A percentile compares a stretch with the other conserved stretches of the same genome.
Conservation (phyloP, 139 green algal genomes). For the Diplosphaera chodatii region DNA sequence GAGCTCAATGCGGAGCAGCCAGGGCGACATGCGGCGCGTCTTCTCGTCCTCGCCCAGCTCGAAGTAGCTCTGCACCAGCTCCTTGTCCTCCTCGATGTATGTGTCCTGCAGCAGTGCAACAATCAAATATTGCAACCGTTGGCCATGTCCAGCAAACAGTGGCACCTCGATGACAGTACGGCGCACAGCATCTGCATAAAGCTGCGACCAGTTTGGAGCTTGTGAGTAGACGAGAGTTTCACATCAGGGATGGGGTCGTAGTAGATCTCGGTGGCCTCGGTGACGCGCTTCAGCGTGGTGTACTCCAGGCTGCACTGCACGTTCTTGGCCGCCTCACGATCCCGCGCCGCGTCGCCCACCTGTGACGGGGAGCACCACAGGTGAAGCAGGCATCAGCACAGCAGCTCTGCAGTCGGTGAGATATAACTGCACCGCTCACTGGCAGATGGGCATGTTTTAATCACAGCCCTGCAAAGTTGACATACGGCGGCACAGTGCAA, state of each 20-base stretch:
- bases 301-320: slow-evolving; percentile 95
- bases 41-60: slow-evolving; percentile 81
- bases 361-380: no score
- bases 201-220: no score
- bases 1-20: slow-evolving; percentile 88
- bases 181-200: no score
- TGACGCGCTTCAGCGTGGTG: slow-evolving; percentile 82
- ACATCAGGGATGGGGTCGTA: slow-evolving; percentile 72
- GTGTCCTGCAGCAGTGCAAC: slow-evolving; percentile 48
- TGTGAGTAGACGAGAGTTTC: neutral
- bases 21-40: slow-evolving; percentile 71
- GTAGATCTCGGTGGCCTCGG: slow-evolving; percentile 70
- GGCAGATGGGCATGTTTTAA: no score
- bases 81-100: slow-evolving; percentile 83
- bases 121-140: no score
- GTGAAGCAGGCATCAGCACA: no score
- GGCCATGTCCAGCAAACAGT: no score
- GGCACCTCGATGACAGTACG: no score
- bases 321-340: slow-evolving; percentile 79
- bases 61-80: slow-evolving; percentile 82
- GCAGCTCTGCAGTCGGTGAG: no score
- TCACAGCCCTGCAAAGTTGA: no score
- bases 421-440: no score
- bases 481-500: no score
- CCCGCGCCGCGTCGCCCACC: slow-evolving; percentile 30